Conservation (phyloP, 23 red algal genomes). For the Gracilariopsis chorda region DNA sequence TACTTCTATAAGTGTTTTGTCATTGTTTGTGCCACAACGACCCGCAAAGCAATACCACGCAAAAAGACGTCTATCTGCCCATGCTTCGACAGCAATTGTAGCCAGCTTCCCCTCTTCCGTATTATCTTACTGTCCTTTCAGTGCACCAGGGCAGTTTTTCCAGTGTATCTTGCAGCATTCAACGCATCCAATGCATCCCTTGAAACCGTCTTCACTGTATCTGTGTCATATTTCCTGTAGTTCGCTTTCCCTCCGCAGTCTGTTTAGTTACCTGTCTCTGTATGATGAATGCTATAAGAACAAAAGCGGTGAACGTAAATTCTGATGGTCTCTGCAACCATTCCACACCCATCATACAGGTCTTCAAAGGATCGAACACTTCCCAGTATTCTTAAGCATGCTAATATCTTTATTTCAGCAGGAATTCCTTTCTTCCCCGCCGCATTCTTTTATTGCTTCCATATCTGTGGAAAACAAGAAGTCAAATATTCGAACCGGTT, state of each 20-base stretch:
- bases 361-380: conserved; percentile 20
- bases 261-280: not conserved
- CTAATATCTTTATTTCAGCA: not conserved
- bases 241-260: not conserved
- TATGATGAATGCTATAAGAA: not conserved
- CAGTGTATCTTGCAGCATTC: conserved; percentile 18
- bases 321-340: not conserved
- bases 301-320: conserved; percentile 3
- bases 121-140: conserved; percentile 36
- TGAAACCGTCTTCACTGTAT: not conserved
- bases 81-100: conserved; percentile 4
- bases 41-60: conserved; percentile 1
- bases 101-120: conserved; percentile 4
- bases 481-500: no score
- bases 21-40: conserved; percentile 1
- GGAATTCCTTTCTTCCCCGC: no score
- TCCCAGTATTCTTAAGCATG: not conserved
- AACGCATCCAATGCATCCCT: not conserved
- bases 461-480: no score
- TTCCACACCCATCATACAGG: not conserved
- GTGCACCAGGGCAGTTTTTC: conserved; percentile 31
- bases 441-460: no score
- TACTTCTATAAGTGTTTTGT: no score
- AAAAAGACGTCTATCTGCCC: not conserved
- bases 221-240: not conserved